Evolutionary conservation across 164 flowering plant genomes (phyloP), one percentile per base, ranked within the genome.

Genomic region (Tinospora cordifolia): DNA sequence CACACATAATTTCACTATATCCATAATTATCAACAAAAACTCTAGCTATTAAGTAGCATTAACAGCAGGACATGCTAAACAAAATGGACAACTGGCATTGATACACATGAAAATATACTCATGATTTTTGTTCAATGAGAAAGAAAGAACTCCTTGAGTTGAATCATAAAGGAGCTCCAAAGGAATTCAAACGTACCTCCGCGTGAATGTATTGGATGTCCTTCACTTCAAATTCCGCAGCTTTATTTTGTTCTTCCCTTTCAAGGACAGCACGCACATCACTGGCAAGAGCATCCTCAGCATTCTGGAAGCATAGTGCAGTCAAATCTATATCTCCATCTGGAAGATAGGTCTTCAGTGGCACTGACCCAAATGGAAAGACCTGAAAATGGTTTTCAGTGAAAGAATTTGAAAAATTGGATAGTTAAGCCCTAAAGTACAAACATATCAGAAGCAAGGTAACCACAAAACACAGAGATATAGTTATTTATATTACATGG

Each of bases 241-340:
- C 78, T 21, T 65, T 68, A 75, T 83, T 87, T 36, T 72, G 85
- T 34, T 83, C 93, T 80, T 88, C 92, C 60, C 73, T 75, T 79
- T 90, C 84, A 54, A 94, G 97, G 49, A 89, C 82, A 69, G 80
- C 51, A 63, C 78, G 74, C 13, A 94, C 85, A 26, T 83, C 84
- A 66, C 65, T 73, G 19, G 88, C 92, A 76, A 89, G 74, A 58
- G 86, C 72, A 59, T 92, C 97, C 73, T 88, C 96, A 41, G 69
- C 66, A 74, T 80, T 81, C 25, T 70, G 70, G 67, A 78, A 72
- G 76, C 85, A 79, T 76, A 89, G 79, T 30, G 87, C 90, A 47
- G 97, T 90, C 76, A 94, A 78, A 78, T 94, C 98, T 73, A 94
- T 94, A 73, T 94, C 98, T 69, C 98, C 98, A 82, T 94, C 98